phyloP scores from a whole-genome alignment of 2,329 filamentous ascomycete species.

The Stachybotrys chlorohalonatus region DNA sequence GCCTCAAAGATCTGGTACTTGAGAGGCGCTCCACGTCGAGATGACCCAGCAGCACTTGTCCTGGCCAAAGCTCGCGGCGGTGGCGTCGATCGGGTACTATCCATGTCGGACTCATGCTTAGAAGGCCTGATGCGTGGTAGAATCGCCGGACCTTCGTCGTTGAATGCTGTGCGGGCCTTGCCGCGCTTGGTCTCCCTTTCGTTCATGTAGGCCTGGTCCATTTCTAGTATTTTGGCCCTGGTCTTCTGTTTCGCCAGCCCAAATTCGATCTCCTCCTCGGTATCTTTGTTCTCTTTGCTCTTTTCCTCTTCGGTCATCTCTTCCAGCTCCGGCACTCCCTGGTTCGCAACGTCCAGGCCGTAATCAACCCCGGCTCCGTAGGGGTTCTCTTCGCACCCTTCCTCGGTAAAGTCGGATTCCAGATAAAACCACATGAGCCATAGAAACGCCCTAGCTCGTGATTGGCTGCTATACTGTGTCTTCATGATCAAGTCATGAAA shows the following conservation, averaged over 20 bases:
- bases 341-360: constrained; percentile 53
- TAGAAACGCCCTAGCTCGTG: constrained; percentile 78
- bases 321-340: constrained; percentile 59
- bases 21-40: constrained; percentile 36
- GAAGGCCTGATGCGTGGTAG: constrained; percentile 54
- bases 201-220: constrained; percentile 61
- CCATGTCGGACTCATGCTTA: constrained; percentile 45
- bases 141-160: constrained; percentile 48
- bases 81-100: constrained; percentile 34
- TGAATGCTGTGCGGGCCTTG: constrained; percentile 26
- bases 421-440: constrained; percentile 99
- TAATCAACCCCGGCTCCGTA: constrained; percentile 70
- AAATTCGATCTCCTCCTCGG: constrained; percentile 59
- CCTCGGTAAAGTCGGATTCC: constrained; percentile 86
- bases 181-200: constrained; percentile 52
- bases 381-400: constrained; percentile 82
- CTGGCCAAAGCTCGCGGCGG: constrained; percentile 23
- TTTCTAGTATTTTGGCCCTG: constrained; percentile 64
- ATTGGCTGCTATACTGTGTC: constrained; percentile 69
- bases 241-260: constrained; percentile 66
- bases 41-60: constrained; percentile 13
- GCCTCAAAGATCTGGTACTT: constrained; percentile 53
- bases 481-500: constrained; percentile 98
- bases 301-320: constrained; percentile 58
- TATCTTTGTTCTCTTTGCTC: constrained; percentile 64